A percentile compares a stretch with the other conserved stretches of the same genome.
Evolutionary conservation across 306 rosid genomes (phyloP).

Genomic region (Corylus americana): DNA sequence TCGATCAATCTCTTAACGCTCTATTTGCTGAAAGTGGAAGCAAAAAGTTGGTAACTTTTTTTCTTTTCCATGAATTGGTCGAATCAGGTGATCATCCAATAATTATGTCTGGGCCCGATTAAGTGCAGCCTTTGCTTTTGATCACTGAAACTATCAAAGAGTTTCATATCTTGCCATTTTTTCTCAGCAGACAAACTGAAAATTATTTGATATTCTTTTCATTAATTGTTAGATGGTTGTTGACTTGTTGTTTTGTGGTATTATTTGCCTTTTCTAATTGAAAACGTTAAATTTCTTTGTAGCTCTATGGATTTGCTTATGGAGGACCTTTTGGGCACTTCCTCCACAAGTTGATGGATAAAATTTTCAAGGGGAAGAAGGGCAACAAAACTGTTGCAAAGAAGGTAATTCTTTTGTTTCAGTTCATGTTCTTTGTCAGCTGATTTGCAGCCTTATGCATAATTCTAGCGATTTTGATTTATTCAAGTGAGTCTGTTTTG

Average conservation of each 20-base stretch:
- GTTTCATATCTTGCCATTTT: not conserved
- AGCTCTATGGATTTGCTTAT: conserved; percentile 92
- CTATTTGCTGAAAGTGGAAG: not conserved
- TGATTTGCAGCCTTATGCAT: not conserved
- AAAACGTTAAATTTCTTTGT: conserved; percentile 30
- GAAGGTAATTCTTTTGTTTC: conserved; percentile 51
- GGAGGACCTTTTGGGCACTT: conserved; percentile 90
- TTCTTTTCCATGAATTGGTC: conserved; percentile 5
- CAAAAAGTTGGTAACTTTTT: not conserved
- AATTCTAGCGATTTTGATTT: conserved; percentile 1
- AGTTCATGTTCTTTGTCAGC: conserved; percentile 10
- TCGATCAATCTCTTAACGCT: not conserved
- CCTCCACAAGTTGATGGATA: conserved; percentile 86
- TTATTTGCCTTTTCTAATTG: conserved; percentile 14
- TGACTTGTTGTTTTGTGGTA: not conserved
- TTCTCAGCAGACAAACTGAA: not conserved
- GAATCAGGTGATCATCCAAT: not conserved
- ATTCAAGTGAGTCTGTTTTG: conserved; percentile 2
- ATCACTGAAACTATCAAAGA: not conserved
- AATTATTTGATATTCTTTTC: not conserved
- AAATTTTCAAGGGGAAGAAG: conserved; percentile 72
- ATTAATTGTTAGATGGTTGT: not conserved
- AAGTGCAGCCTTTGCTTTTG: not conserved
- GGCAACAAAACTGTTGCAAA: conserved; percentile 72
- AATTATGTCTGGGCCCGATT: not conserved